These are phyloP conservation scores for Saccharomyces hybrid DNA, from an alignment of 1,139 yeast species.

Conservation along the genomic window DNA sequence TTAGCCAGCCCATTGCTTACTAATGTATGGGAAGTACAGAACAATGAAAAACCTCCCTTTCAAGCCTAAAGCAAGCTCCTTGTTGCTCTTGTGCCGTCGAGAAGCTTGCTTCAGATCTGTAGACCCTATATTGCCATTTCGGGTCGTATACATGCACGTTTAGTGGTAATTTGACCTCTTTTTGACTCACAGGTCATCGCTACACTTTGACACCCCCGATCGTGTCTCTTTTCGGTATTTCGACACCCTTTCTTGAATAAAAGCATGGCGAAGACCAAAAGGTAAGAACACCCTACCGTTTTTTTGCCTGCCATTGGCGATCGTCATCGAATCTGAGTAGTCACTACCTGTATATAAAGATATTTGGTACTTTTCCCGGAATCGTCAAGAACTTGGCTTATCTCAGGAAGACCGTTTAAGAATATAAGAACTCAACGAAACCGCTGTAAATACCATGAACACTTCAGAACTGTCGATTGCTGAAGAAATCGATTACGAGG, in stretches of 20 bases:
- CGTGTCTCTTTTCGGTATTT: constrained; percentile 1
- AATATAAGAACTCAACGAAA: background rate
- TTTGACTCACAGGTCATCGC: background rate
- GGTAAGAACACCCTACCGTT: background rate
- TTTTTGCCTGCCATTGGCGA: background rate
- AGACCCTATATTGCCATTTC: background rate
- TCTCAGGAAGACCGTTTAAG: background rate
- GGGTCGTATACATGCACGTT: background rate
- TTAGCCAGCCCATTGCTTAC: constrained; percentile 1
- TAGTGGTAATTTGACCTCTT: background rate
- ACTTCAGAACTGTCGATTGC: constrained; percentile 13
- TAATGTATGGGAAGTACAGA: background rate
- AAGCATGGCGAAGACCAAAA: background rate
- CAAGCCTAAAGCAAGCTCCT: background rate
- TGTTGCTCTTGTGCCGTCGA: background rate
- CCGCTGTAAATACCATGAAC: constrained; percentile 7
- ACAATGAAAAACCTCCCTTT: background rate
- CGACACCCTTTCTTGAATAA: background rate
- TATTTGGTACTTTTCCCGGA: background rate
- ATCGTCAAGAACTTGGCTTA: background rate
- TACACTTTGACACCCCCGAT: background rate
- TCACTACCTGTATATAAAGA: background rate
- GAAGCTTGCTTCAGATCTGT: no score
- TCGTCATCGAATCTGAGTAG: background rate
- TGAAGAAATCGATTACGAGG: constrained; percentile 69